Evolutionary conservation across 2,329 filamentous ascomycete genomes (phyloP), one percentile per base, ranked within the genome.

Genomic region (Diaporthe sp.): DNA sequence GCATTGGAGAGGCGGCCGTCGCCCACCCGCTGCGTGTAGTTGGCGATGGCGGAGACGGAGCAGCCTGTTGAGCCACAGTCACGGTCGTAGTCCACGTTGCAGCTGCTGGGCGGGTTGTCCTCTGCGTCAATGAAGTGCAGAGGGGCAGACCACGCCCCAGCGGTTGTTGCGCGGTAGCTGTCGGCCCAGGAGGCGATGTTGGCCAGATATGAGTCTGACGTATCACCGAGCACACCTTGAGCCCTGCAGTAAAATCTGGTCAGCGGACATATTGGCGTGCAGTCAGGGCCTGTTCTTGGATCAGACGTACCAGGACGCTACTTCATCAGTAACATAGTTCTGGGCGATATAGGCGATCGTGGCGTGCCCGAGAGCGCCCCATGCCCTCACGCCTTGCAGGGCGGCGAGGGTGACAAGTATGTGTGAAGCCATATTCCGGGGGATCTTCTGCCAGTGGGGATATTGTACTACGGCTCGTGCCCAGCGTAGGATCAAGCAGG

Each of bases 121-220:
- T 88, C 83, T 52, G 88, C 88, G 78, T 90, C 88, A 77, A 90
- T 89, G 78, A 84, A 90, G 81, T 90, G 88, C 76, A 84, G 85
- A 1, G 84, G 82, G 8, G 84, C 83, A 0, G 86, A 86, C 78
- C 84, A 89, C 2, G 78, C 79, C 38, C 88, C 88, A 1, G 83
- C 85, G 2, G 80, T 79, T 3, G 87, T 89, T 76, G 86, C 83
- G 12, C 84, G 82, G 77, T 86, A 87, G 25, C 82, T 83, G 80
- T 90, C 88, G 4, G 87, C 86, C 87, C 87, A 89, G 3, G 87
- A 83, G 13, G 88, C 86, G 61, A 85, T 81, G 8, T 79, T 79
- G n/a, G 83, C 83, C 15, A 86, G 79, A 35, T 82, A 83, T 3
- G 80, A 78, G n/a, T 77, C 76, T 0, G 79, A 79, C 0, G 75